Evolutionary conservation across 257 asterid species (phyloP), one percentile per base, ranked within the genome.

Genomic region (Penstemon newberryi): DNA sequence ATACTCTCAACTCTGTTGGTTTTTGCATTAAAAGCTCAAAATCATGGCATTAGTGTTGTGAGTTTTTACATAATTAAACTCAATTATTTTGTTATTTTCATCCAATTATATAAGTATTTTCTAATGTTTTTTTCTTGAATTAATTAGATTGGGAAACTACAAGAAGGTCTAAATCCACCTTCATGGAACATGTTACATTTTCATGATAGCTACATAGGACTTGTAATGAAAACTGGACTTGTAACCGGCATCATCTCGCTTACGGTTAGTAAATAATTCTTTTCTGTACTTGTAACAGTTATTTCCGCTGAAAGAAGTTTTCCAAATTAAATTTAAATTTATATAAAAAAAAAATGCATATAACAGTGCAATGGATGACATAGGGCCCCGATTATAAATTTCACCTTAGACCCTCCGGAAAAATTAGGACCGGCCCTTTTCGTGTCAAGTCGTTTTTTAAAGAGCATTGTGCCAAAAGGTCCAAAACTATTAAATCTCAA

Each of bases 111-210:
- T 13, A 44, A 6, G 8, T 11, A 37, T 60, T 67, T 50, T 39
- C 4, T 74, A 15, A 54, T 53, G 18, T 6, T 47, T 50, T n/a
- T 4, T 42, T 45, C 37, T 54, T 8, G 15, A 25, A 25, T 12
- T 42, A 64, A 10, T 19, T 69, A 91, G 98, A 91, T 91, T 76
- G 98, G 98, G 60, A 87, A 87, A 66, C 77, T 91, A 37, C 83
- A 80, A 61, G 79, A 85, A 82, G 96, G 98, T 11, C 68, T 91
- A 37, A 91, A 91, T 62, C 98, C 96, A 66, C 88, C 94, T 70
- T 91, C 98, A 18, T 87, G 92, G 94, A 89, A 85, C 84, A 87
- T 89, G 98, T 69, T 91, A 64, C 96, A 79, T 74, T 86, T 91
- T 41, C 81, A 64, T 43, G 94, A 82, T 52, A 73, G 72, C 69